phyloP scores from a whole-genome alignment of 805 yeast genomes.

The Barnettozyma botsteinii region DNA sequence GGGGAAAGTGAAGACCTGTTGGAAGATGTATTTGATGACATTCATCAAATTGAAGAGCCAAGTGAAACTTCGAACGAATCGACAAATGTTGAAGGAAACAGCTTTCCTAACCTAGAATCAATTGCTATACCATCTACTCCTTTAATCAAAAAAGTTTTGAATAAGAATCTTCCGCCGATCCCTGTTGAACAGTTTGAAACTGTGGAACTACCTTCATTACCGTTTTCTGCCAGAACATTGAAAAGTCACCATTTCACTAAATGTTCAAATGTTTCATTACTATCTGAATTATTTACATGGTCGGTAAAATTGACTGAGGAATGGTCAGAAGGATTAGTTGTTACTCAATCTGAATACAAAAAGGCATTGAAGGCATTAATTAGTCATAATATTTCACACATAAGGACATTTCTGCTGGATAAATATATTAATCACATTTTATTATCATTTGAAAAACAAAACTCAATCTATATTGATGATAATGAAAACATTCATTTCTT shows the following conservation, averaged over 20 bases:
- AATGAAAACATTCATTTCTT: conserved; percentile 25
- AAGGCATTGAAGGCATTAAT: conserved; percentile 46
- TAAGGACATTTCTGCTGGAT: conserved; percentile 45
- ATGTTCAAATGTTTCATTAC: conserved; percentile 41
- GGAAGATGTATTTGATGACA: conserved; percentile 3
- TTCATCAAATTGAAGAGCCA: neutral
- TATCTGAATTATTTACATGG: conserved; percentile 51
- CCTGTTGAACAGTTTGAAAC: conserved; percentile 33
- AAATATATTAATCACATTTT: conserved; percentile 46
- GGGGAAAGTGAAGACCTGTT: neutral
- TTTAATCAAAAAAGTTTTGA: neutral
- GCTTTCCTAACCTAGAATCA: conserved; percentile 7
- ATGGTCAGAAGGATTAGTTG: conserved; percentile 48
- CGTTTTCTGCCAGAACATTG: conserved; percentile 47
- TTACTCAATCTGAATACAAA: conserved; percentile 47
- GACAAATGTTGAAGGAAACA: neutral
- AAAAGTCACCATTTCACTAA: conserved; percentile 42
- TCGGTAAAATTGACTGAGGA: conserved; percentile 38
- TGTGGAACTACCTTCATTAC: conserved; percentile 47
- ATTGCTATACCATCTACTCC: conserved; percentile 11
- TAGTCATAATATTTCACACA: conserved; percentile 44
- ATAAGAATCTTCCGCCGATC: conserved; percentile 33
- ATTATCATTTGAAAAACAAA: conserved; percentile 34
- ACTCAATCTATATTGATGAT: conserved; percentile 37
- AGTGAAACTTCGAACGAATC: conserved; percentile 8